Evolutionary conservation across 2,329 filamentous ascomycete species (phyloP).

Genomic region (Cercospora berteroae): DNA sequence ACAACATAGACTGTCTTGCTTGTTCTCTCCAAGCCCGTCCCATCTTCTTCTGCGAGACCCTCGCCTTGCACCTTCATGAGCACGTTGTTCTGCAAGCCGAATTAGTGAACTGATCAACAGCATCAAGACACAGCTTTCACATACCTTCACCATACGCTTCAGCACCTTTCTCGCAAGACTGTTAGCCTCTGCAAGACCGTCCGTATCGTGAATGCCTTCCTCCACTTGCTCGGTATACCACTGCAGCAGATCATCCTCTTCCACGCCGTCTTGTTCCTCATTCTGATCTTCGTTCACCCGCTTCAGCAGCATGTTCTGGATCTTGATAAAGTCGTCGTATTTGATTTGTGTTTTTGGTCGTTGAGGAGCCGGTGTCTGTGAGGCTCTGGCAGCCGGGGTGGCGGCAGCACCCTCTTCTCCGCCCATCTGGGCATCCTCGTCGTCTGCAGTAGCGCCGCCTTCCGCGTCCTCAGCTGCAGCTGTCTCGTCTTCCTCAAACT

Average conservation of each 20-base stretch:
- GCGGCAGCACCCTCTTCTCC: constrained; percentile 36
- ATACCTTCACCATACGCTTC: constrained; percentile 91
- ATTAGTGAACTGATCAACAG: constrained; percentile 10
- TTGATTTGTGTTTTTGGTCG: constrained; percentile 80
- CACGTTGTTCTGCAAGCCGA: constrained; percentile 53
- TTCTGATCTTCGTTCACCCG: constrained; percentile 81
- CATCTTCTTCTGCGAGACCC: constrained; percentile 77
- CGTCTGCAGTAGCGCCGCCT: constrained; percentile 41
- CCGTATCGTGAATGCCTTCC: constrained; percentile 73
- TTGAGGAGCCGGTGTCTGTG: constrained; percentile 42
- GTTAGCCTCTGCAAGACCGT: constrained; percentile 75
- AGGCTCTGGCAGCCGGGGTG: constrained; percentile 41
- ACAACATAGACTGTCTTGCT: constrained; percentile 72
- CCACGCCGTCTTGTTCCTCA: constrained; percentile 74
- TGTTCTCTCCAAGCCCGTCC: constrained; percentile 53
- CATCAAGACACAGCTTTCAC: neutral
- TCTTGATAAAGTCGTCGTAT: constrained; percentile 90
- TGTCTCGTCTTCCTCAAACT: constrained; percentile 69
- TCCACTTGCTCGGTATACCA: constrained; percentile 96
- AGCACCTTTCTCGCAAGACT: constrained; percentile 77
- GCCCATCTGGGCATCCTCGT: constrained; percentile 55
- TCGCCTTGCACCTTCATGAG: constrained; percentile 70
- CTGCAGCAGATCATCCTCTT: constrained; percentile 73
- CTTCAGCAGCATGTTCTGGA: constrained; percentile 81
- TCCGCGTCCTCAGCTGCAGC: constrained; percentile 52